Percentiles rank a stretch among this genome's conserved stretches.
These are phyloP conservation scores for Toxicodendron radicans DNA, from an alignment of 345 rosid genomes.

Conservation along the genomic window DNA sequence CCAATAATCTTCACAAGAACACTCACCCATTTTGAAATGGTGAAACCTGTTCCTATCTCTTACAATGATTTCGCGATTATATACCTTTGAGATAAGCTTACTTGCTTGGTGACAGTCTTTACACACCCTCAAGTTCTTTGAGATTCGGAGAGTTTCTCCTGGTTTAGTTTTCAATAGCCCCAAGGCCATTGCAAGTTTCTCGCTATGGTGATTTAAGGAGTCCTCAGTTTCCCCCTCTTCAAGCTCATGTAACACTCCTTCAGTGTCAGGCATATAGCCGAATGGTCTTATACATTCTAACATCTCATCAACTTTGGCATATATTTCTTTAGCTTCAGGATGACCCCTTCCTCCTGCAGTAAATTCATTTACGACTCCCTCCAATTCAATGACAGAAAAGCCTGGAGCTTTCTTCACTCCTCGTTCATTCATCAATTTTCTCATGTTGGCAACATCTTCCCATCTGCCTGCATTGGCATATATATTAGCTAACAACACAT, in stretches of 20 bases:
- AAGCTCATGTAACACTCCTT: conserved; percentile 28
- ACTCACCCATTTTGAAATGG: conserved; percentile 33
- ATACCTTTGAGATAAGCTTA: conserved; percentile 41
- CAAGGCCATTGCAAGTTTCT: conserved; percentile 47
- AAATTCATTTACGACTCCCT: conserved; percentile 35
- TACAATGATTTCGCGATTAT: conserved; percentile 31
- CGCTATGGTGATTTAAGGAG: conserved; percentile 32
- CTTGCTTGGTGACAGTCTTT: conserved; percentile 41
- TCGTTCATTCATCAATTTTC: conserved; percentile 47
- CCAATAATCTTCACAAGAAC: conserved; percentile 46
- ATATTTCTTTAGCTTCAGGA: conserved; percentile 32
- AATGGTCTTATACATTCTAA: conserved; percentile 26
- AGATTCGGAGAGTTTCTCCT: conserved; percentile 33
- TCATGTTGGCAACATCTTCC: conserved; percentile 37
- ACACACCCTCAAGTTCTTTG: conserved; percentile 32
- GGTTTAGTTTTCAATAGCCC: conserved; percentile 36
- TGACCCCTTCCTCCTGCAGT: conserved; percentile 37
- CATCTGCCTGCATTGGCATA: conserved; percentile 41
- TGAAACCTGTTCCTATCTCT: conserved; percentile 40
- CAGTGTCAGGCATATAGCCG: conserved; percentile 35
- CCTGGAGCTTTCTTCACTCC: conserved; percentile 41
- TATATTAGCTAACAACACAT: conserved; percentile 42
- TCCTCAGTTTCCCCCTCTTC: conserved; percentile 36
- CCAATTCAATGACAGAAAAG: conserved; percentile 36
- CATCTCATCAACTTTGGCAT: conserved; percentile 37